A percentile compares a stretch with the other conserved stretches of the same genome.
phyloP scores from a whole-genome alignment of 805 yeast genomes.

The Starmerella lactis-condensi region DNA sequence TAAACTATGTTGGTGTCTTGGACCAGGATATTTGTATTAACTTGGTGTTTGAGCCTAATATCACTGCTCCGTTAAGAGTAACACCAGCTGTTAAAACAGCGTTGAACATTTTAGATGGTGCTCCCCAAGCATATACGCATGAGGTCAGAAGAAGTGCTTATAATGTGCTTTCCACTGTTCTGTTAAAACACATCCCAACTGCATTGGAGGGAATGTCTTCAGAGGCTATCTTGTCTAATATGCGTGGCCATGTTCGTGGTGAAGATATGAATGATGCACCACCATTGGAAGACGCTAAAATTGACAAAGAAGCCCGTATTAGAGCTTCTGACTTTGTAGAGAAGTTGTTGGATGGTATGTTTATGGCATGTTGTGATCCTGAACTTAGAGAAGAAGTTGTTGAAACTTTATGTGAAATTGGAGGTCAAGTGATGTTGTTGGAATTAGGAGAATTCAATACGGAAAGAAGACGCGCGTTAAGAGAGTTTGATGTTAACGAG shows the following conservation, averaged over 20 bases:
- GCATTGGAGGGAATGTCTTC: constrained; percentile 4
- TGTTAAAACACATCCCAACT: constrained; percentile 48
- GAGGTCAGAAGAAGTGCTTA: constrained; percentile 57
- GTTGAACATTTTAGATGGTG: constrained; percentile 51
- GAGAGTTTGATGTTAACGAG: constrained; percentile 57
- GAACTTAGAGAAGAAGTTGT: constrained; percentile 55
- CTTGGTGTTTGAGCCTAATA: constrained; percentile 41
- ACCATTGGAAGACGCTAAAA: constrained; percentile 12
- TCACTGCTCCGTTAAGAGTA: constrained; percentile 44
- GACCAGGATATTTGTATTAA: constrained; percentile 54
- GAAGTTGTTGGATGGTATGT: constrained; percentile 48
- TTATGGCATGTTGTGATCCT: constrained; percentile 56
- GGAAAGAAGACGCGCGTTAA: constrained; percentile 43
- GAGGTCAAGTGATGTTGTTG: constrained; percentile 62
- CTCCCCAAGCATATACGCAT: constrained; percentile 31
- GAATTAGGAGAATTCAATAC: constrained; percentile 57
- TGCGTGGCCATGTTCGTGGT: constrained; percentile 7
- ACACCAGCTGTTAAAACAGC: constrained; percentile 76
- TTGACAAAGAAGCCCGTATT: constrained; percentile 18
- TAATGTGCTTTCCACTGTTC: constrained; percentile 44
- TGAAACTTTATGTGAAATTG: constrained; percentile 40
- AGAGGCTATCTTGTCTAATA: constrained; percentile 3
- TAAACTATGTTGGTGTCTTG: constrained; percentile 32
- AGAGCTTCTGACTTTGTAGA: constrained; percentile 42
- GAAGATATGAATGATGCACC: constrained; percentile 9